Percentiles rank a stretch among this genome's conserved stretches.
Conservation (phyloP, 2,329 filamentous ascomycete genomes). For the Coccinonectria pachysandricola region DNA sequence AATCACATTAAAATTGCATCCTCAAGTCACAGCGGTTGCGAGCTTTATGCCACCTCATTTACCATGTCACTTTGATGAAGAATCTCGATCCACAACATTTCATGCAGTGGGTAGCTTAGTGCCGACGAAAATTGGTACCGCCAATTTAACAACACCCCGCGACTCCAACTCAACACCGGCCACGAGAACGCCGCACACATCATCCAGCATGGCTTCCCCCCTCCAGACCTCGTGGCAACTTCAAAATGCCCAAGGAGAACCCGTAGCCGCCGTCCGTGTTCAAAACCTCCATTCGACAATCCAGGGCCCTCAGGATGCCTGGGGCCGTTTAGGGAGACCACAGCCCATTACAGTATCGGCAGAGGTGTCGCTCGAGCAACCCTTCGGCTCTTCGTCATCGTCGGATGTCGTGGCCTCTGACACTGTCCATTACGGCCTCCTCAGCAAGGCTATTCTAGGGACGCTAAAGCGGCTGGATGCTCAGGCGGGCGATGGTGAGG, state of each 20-base stretch:
- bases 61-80: too few species aligned
- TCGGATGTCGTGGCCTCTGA: slow-evolving; percentile 54
- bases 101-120: too few species aligned
- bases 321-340: slow-evolving; percentile 47
- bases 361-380: slow-evolving; percentile 42
- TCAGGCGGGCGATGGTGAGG: slow-evolving; percentile 1
- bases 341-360: slow-evolving; percentile 56
- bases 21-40: too few species aligned
- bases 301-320: slow-evolving; percentile 53
- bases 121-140: too few species aligned
- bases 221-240: slow-evolving; percentile 17
- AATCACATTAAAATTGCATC: too few species aligned
- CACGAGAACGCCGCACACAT: not conserved
- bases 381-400: slow-evolving; percentile 48
- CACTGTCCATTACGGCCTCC: slow-evolving; percentile 64
- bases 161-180: not conserved
- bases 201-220: slow-evolving; percentile 9
- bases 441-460: slow-evolving; percentile 54
- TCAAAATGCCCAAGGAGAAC: slow-evolving; percentile 16
- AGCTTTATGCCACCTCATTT: too few species aligned
- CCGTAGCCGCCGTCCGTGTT: slow-evolving; percentile 44
- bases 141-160: too few species aligned
- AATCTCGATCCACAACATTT: too few species aligned
- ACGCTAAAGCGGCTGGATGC: slow-evolving; percentile 27
- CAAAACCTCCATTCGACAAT: slow-evolving; percentile 49